A percentile compares a stretch with the other conserved stretches of the same genome.
Evolutionary conservation across 2,329 filamentous ascomycete genomes (phyloP).

Genomic region (Colletotrichum liriopes): DNA sequence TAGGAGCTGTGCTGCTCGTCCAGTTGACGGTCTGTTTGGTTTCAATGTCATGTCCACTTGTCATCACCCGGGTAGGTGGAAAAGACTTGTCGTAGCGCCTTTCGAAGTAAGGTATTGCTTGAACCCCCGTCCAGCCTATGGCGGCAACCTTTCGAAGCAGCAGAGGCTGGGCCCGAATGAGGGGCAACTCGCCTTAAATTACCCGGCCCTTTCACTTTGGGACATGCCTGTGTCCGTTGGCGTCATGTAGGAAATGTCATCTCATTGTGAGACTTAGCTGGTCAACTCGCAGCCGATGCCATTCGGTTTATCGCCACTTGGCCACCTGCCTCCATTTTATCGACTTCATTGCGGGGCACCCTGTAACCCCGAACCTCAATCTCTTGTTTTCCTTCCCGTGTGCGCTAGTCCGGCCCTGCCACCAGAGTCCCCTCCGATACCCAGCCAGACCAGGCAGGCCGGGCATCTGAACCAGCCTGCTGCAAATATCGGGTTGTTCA

Average conservation of each 20-base stretch:
- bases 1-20: background rate
- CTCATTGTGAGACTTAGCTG: background rate
- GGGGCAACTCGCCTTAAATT: background rate
- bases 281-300: background rate
- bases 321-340: slow-evolving; percentile 16
- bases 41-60: background rate
- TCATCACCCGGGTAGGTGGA: background rate
- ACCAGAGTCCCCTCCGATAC: slow-evolving; percentile 9
- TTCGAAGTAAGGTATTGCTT: background rate
- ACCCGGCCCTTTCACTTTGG: too few relatives aligned
- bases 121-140: background rate
- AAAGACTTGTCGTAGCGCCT: background rate
- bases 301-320: slow-evolving; percentile 20
- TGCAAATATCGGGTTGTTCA: background rate
- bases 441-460: slow-evolving; percentile 13
- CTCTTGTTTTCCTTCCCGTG: slow-evolving; percentile 34
- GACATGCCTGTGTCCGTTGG: background rate
- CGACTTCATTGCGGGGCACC: slow-evolving; percentile 35
- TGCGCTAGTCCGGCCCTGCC: slow-evolving; percentile 8
- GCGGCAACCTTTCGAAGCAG: background rate
- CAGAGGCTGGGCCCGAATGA: background rate
- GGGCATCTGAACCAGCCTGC: background rate
- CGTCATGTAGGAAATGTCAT: background rate
- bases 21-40: slow-evolving; percentile 4
- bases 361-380: slow-evolving; percentile 30